Conservation (phyloP, 1,284 basidiomycete species). For the Trichosporon ovoides region DNA sequence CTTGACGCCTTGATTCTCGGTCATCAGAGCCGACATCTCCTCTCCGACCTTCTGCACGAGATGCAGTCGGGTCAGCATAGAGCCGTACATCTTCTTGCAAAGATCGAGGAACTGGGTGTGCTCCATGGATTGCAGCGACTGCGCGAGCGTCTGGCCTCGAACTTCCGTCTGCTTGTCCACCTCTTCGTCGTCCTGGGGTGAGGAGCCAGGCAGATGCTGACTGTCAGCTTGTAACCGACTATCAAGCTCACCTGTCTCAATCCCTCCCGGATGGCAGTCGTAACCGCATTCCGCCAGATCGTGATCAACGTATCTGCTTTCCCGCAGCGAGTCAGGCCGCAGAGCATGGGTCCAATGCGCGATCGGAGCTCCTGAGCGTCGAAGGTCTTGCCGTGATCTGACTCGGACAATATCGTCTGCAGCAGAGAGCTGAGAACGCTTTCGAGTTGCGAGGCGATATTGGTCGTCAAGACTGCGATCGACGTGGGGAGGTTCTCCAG, state of each 20-base stretch:
- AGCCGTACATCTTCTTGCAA: constrained; percentile 60
- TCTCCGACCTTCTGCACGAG: constrained; percentile 63
- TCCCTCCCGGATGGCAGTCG: constrained; percentile 61
- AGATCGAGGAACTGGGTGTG: constrained; percentile 66
- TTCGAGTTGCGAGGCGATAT: constrained; percentile 72
- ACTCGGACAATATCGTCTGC: constrained; percentile 57
- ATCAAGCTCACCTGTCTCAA: constrained; percentile 35
- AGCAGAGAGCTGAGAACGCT: constrained; percentile 69
- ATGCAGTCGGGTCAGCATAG: constrained; percentile 65
- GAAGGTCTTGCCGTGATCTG: constrained; percentile 35
- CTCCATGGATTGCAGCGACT: constrained; percentile 61
- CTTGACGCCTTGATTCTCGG: constrained; percentile 25
- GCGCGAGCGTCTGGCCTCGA: constrained; percentile 51
- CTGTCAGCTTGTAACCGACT: constrained; percentile 6
- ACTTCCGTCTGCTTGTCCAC: constrained; percentile 34
- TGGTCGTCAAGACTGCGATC: constrained; percentile 60
- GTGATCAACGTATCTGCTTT: constrained; percentile 64
- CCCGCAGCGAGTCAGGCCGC: constrained; percentile 68
- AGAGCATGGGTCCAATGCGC: constrained; percentile 58
- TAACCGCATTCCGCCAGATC: constrained; percentile 71
- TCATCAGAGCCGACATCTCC: constrained; percentile 60
- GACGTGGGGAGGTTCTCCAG: constrained; percentile 66
- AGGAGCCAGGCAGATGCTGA: constrained; percentile 33
- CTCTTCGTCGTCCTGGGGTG: constrained; percentile 54
- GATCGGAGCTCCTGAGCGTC: constrained; percentile 34